Base-by-base conservation (phyloP, 495 filamentous ascomycete species). In the Stereocaulon alpinum region DNA sequence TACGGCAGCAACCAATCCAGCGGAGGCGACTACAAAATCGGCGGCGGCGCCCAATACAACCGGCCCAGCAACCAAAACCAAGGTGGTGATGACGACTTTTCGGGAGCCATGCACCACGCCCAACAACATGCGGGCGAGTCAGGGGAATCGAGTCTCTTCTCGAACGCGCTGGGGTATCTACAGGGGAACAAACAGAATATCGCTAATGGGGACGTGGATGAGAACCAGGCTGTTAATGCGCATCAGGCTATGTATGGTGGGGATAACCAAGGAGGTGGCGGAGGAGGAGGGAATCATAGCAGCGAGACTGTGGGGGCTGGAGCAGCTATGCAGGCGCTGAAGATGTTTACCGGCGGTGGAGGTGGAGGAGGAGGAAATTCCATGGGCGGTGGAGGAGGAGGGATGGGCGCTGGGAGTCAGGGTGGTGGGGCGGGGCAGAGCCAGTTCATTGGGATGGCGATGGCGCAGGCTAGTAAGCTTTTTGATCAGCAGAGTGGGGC, bases 251-350 rank as follows among this genome's bases (percentile, higher is more conserved):
- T 83, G 61, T 87, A 85, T 60, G 74, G 73, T 24, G 24, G 24
- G 24, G 3, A 24, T 14, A 68, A 66, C 2, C 67, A 67, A 4
- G 64, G 67, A 9, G 61, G 67, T 9, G 54, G 50, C 0, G 52
- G 40, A 7, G 24, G 27, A 0, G 45, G 20, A 62, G 34, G 20
- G 63, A 55, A 70, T 6, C 72, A 76, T 55, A 70, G 74, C 53
- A 69, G 70, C 11, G 56, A 67, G 14, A 72, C 73, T 2, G 63
- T 86, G 18, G 84, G 84, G 18, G 73, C 76, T 1, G 84, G 82
- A 0, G 83, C 83, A 5, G 84, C 84, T 0, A 76, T 86, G 76
- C 80, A 86, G 72, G 84, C 84, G 9, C 60, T 87, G 64, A 86
- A 86, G 75, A 80, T 82, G 78, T 86, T 86, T 56, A 76, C 72